Conservation (phyloP, 768 basidiomycete genomes). For the Bullera alba region DNA sequence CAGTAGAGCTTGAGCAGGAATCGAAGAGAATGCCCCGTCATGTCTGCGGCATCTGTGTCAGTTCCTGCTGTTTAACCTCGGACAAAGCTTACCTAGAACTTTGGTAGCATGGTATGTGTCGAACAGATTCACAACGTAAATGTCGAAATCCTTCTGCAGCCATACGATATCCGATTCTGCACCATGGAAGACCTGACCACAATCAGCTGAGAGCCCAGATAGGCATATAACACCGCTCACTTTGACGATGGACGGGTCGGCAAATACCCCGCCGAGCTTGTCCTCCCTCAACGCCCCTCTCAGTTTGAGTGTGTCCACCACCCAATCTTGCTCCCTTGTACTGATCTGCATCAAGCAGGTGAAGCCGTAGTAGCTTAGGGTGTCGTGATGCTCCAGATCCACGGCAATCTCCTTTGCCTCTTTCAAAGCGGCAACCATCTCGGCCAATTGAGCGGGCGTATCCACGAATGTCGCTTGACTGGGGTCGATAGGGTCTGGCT, state of each 20-base stretch:
- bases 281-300: constrained; percentile 60
- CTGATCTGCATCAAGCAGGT: constrained; percentile 70
- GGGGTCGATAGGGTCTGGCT: constrained; percentile 56
- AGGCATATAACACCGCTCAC: constrained; percentile 47
- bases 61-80: neutral
- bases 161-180: constrained; percentile 89
- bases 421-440: constrained; percentile 64
- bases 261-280: constrained; percentile 72
- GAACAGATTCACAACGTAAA: constrained; percentile 92
- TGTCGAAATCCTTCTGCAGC: constrained; percentile 91
- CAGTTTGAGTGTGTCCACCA: constrained; percentile 72
- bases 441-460: constrained; percentile 53
- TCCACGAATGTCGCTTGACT: constrained; percentile 68
- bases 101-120: constrained; percentile 95
- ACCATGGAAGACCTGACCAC: constrained; percentile 76
- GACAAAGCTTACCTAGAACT: constrained; percentile 56
- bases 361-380: constrained; percentile 75
- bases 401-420: constrained; percentile 72
- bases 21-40: constrained; percentile 75
- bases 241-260: constrained; percentile 77
- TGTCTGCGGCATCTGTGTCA: constrained; percentile 51
- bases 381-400: constrained; percentile 90
- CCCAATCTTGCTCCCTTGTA: constrained; percentile 73
- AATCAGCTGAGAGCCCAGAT: neutral
- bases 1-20: constrained; percentile 80